phyloP scores from a whole-genome alignment of 208 protist genomes.

The Trypanosoma grayi region DNA sequence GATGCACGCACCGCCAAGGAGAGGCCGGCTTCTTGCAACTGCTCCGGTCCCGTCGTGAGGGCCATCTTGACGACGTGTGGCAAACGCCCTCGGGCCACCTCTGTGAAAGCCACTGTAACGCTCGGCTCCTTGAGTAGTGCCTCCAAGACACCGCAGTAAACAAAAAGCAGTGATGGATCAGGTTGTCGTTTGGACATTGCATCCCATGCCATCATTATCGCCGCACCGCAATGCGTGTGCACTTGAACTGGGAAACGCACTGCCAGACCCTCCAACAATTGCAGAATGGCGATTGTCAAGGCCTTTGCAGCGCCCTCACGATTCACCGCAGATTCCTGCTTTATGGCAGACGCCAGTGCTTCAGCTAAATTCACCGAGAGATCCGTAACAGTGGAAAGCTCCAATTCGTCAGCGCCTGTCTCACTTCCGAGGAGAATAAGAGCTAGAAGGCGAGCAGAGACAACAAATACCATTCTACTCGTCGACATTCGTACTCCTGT shows the following conservation, averaged over 20 bases:
- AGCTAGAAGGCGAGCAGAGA: conserved; percentile 19
- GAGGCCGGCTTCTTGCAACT: conserved; percentile 20
- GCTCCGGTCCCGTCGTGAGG: not conserved
- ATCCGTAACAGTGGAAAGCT: not conserved
- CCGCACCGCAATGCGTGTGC: not conserved
- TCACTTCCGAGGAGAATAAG: conserved; percentile 20
- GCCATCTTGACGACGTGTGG: not conserved
- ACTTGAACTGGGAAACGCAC: conserved; percentile 16
- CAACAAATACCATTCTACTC: conserved; percentile 3
- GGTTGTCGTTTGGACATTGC: not conserved
- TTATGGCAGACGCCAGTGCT: not conserved
- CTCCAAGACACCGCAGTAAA: conserved; percentile 16
- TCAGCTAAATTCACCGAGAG: not conserved
- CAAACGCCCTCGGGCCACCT: not conserved
- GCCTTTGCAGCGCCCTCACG: not conserved
- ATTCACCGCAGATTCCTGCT: not conserved
- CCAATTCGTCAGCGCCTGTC: conserved; percentile 2
- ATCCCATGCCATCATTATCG: not conserved
- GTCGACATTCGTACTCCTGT: not conserved
- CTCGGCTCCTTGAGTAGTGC: conserved; percentile 6
- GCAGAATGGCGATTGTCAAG: not conserved
- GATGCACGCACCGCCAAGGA: conserved; percentile 17
- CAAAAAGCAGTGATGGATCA: conserved; percentile 10
- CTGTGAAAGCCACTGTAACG: not conserved
- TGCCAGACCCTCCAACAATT: conserved; percentile 14